Evolutionary conservation across 2,329 filamentous ascomycete genomes (phyloP), one percentile per base, ranked within the genome.

Genomic region (Coniochaeta sp.): DNA sequence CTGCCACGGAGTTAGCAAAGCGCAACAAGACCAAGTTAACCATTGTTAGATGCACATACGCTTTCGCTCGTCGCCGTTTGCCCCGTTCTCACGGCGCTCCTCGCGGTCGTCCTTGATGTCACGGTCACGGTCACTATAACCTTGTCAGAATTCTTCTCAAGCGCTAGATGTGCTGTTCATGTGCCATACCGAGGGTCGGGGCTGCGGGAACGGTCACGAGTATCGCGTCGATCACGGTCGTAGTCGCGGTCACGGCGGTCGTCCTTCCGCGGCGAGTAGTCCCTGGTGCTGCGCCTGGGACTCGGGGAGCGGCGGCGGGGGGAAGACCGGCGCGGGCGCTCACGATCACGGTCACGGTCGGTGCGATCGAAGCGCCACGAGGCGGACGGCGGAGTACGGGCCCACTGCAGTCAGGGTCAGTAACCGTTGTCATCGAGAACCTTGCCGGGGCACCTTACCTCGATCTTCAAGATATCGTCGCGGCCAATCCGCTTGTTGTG

Each of bases 401-500:
- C 94, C 94, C 94, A 99, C 94, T 99, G 58, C 9, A 48, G 24
- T 4, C 8, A 24, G 6, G 16, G 45, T 48, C 20, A 30, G 47
- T 32, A n/a, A 12, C 6, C 24, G 20, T 35, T 18, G 24, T 24
- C 3, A 13, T n/a, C n/a, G 38, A 5, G n/a, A 28, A 26, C 22
- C 20, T 32, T 22, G 30, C 31, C 22, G 12, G n/a, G 28, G 40
- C 4, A 4, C 13, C 10, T n/a, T 74, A 96, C 94, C 82, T 99
- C 94, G 60, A 99, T 97, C 77, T 99, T 99, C 74, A 99, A 70
- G 54, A 96, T 76, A 65, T 99, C 94, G 67, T 99, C 94, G 57
- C 92, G 87, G 47, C 91, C 91, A 62, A 99, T 91, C 60, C 92
- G 90, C 83, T 96, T 96, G 78, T 97, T 97, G 69, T 99, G 94